Base-by-base conservation (phyloP, 805 yeast species). In the Yamadazyma tumulicola region DNA sequence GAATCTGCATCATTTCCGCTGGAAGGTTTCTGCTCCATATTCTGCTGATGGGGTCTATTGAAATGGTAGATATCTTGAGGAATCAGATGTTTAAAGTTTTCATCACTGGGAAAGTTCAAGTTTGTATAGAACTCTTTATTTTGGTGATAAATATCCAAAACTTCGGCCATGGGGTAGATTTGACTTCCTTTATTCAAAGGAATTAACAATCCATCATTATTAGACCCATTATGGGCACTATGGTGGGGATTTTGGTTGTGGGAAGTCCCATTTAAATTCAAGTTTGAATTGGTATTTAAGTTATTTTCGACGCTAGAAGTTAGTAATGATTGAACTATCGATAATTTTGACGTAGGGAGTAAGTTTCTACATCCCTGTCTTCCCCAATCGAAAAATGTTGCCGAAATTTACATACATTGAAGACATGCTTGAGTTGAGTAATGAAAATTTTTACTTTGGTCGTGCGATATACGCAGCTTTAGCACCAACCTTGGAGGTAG, bases 71-170 rank as follows among this genome's bases (percentile, higher is more conserved):
- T 29, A 16, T 29, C 32, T 6, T 29, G 12, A 4, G 32, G 26
- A n/a, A n/a, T 6, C 7, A 12, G 4, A 20, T 19, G 5, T 13
- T 29, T 29, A 13, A 19, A 29, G 10, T 20, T 19, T 4, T 7
- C 6, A 13, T 19, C 22, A 18, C 19, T 17, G 5, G 10, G 10
- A 16, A 17, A 16, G 18, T 34, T 26, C 5, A 26, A 15, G 4
- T 29, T 10, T 12, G 35, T 26, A 10, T 40, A 26, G n/a, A 29
- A 20, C 7, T 20, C n/a, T 37, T 55, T 50, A 38, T 51, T 57
- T 14, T 61, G 57, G 23, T 63, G 53, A 72, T 80, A 79, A 9
- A 77, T 69, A 15, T 67, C 59, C 39, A 79, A 65, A 43, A 79
- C 67, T 45, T 79, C 77, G 19, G 69, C 66, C 54, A 76, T 59